Evolutionary conservation across 768 basidiomycete genomes (phyloP).

Genomic region (Lyophyllum semitale): DNA sequence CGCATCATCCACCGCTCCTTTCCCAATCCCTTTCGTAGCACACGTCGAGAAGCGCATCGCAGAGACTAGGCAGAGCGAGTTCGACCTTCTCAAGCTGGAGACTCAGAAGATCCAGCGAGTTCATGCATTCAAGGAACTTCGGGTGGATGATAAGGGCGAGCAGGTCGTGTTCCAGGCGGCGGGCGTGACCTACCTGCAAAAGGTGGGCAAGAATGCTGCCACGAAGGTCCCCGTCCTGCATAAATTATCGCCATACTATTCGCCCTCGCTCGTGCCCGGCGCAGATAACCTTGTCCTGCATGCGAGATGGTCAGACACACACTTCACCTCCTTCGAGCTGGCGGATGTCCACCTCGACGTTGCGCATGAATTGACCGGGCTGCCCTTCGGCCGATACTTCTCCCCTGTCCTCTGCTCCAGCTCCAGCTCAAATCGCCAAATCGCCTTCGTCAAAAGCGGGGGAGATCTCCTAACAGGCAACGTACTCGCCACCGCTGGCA

Average conservation of each 20-base stretch:
- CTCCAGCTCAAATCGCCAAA: slow-evolving; percentile 38
- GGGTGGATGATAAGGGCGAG: slow-evolving; percentile 53
- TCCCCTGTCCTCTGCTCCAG: slow-evolving; percentile 57
- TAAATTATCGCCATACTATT: slow-evolving; percentile 56
- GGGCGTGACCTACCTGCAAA: slow-evolving; percentile 56
- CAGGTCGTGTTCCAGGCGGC: slow-evolving; percentile 69
- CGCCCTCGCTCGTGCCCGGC: slow-evolving; percentile 64
- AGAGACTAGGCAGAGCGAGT: slow-evolving; percentile 52
- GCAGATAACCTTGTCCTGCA: slow-evolving; percentile 56
- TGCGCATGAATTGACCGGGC: slow-evolving; percentile 51
- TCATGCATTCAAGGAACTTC: slow-evolving; percentile 61
- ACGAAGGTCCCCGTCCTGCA: slow-evolving; percentile 51
- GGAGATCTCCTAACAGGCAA: slow-evolving; percentile 64
- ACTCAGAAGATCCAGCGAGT: slow-evolving; percentile 56
- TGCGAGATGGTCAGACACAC: slow-evolving; percentile 65
- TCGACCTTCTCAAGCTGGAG: slow-evolving; percentile 55
- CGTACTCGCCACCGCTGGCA: slow-evolving; percentile 61
- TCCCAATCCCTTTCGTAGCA: slow-evolving; percentile 58
- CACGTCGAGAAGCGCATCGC: slow-evolving; percentile 67
- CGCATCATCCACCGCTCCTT: slow-evolving; percentile 38
- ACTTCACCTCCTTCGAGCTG: slow-evolving; percentile 67
- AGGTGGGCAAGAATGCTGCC: slow-evolving; percentile 33
- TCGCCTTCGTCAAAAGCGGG: slow-evolving; percentile 66
- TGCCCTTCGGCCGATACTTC: slow-evolving; percentile 68
- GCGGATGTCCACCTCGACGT: slow-evolving; percentile 48